Conservation (phyloP, 768 basidiomycete species). For the Podaxis sp. region DNA sequence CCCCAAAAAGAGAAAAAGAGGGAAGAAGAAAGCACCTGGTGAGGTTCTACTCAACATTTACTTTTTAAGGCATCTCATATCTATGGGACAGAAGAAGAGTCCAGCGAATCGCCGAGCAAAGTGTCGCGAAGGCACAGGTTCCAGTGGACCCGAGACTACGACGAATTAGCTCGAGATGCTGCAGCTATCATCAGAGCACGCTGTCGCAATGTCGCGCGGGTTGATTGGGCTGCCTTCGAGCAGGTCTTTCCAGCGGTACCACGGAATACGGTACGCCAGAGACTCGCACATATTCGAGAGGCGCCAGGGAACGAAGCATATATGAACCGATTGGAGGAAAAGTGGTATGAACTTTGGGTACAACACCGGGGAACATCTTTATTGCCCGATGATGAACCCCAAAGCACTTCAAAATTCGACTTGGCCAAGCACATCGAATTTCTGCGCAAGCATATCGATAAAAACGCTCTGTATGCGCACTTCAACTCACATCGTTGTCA, state of each 20-base stretch:
- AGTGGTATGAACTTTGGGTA: constrained; percentile 77
- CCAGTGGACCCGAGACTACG: constrained; percentile 82
- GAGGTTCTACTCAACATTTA: background rate
- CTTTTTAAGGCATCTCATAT: background rate
- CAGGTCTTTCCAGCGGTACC: constrained; percentile 80
- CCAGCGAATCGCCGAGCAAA: constrained; percentile 38
- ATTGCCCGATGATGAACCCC: constrained; percentile 68
- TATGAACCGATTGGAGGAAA: constrained; percentile 71
- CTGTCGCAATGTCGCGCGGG: constrained; percentile 51
- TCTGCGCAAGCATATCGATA: constrained; percentile 77
- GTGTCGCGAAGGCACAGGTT: constrained; percentile 58
- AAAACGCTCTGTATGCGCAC: constrained; percentile 75
- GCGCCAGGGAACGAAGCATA: constrained; percentile 69
- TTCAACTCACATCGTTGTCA: background rate
- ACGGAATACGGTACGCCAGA: constrained; percentile 66
- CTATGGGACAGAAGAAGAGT: constrained; percentile 6
- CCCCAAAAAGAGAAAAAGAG: constrained; percentile 15
- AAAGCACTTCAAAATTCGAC: constrained; percentile 70
- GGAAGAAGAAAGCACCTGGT: constrained; percentile 17
- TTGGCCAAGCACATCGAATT: constrained; percentile 79
- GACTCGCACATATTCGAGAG: constrained; percentile 56
- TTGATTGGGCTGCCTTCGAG: constrained; percentile 70
- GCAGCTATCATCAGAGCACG: constrained; percentile 79
- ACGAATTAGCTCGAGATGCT: constrained; percentile 85
- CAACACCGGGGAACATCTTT: constrained; percentile 60